phyloP scores from a whole-genome alignment of 2,329 filamentous ascomycete genomes.

The Seiridium unicorne region DNA sequence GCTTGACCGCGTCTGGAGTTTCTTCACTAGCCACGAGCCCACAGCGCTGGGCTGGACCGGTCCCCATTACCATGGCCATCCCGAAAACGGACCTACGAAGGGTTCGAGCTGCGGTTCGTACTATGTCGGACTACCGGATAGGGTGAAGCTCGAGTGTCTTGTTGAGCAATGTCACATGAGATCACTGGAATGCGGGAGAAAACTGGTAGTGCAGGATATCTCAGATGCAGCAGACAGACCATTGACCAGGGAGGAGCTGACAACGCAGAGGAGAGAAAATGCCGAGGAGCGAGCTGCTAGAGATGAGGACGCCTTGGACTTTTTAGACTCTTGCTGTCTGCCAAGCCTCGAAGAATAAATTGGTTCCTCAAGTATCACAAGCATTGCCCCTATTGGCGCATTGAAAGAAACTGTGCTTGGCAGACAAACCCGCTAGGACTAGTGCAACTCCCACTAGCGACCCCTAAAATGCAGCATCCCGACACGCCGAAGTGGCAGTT shows the following conservation, averaged over 20 bases:
- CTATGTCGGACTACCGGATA: too few relatives aligned
- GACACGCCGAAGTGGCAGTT: too few relatives aligned
- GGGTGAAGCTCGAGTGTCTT: not conserved
- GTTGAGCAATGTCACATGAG: not conserved
- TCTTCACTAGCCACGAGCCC: not conserved
- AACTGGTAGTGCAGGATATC: not conserved
- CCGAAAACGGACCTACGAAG: not conserved
- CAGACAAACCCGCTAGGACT: too few relatives aligned
- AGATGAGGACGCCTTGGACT: not conserved
- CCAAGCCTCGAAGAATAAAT: not conserved
- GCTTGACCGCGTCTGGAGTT: not conserved
- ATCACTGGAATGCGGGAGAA: not conserved
- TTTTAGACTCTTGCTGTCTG: not conserved
- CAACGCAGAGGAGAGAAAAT: not conserved
- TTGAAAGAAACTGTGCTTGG: not conserved
- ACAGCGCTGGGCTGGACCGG: not conserved
- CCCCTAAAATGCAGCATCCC: too few relatives aligned
- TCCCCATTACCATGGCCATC: not conserved
- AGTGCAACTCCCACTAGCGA: too few relatives aligned
- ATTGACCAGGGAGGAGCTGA: not conserved
- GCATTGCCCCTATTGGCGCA: not conserved
- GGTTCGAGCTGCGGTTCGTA: not conserved
- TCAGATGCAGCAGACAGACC: not conserved
- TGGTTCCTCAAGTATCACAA: not conserved
- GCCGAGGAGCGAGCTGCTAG: not conserved